Percentiles rank a stretch among this genome's conserved stretches.
Conservation (phyloP, 345 rosid genomes). For the Bruguiera sexangula region DNA sequence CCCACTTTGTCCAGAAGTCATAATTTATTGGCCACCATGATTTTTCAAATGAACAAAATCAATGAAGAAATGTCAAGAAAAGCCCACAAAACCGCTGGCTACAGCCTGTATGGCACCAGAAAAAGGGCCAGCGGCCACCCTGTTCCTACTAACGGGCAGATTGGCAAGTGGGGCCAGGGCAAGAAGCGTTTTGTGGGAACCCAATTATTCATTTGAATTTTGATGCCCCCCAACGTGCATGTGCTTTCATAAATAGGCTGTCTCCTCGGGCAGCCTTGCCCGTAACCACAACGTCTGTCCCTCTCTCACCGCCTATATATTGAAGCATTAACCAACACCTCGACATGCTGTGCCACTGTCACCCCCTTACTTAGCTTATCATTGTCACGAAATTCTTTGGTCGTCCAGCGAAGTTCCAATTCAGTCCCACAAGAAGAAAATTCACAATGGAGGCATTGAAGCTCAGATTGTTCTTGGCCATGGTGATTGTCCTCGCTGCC, state of each 20-base stretch:
- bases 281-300: slow-evolving; percentile 1
- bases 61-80: background rate
- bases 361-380: background rate
- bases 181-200: background rate
- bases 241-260: slow-evolving; percentile 4
- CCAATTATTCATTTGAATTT: no score
- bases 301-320: slow-evolving; percentile 12
- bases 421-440: background rate
- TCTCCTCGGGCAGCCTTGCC: slow-evolving; percentile 9
- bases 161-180: background rate
- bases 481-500: slow-evolving; percentile 19
- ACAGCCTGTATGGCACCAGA: slow-evolving; percentile 14
- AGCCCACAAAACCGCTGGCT: slow-evolving; percentile 14
- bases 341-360: background rate
- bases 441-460: slow-evolving; percentile 27
- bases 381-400: no score
- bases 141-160: slow-evolving; percentile 9
- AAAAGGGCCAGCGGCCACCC: background rate
- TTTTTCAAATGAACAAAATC: background rate
- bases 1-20: no score
- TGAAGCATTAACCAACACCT: background rate
- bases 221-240: background rate
- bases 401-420: background rate
- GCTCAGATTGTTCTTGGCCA: slow-evolving; percentile 24
- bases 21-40: no score